phyloP scores from a whole-genome alignment of 2,329 filamentous ascomycete genomes.

The Spiromastix sp. region DNA sequence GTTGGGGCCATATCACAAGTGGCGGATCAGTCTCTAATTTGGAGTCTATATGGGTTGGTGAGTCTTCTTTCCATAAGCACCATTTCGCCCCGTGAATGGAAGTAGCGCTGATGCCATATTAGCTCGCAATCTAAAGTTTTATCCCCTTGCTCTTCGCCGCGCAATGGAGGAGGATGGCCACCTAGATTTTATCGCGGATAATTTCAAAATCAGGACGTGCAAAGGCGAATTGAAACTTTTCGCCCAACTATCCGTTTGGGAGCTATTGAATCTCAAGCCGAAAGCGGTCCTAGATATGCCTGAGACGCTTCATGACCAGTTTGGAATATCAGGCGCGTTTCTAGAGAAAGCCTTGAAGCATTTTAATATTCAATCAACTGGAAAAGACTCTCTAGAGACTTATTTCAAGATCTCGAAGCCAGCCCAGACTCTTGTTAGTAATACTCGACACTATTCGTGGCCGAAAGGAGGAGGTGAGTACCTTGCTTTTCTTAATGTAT shows the following conservation, averaged over 20 bases:
- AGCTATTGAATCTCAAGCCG: slow-evolving; percentile 36
- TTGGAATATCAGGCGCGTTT: slow-evolving; percentile 35
- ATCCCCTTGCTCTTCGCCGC: slow-evolving; percentile 30
- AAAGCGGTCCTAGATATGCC: slow-evolving; percentile 33
- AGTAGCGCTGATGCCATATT: neutral
- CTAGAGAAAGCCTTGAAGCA: too few species aligned
- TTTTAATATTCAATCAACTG: too few species aligned
- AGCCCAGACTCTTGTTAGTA: too few species aligned
- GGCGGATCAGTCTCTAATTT: too few species aligned
- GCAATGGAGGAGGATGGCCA: too few species aligned
- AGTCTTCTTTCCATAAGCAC: too few species aligned
- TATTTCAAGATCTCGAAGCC: too few species aligned
- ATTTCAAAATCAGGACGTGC: slow-evolving; percentile 23
- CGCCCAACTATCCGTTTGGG: slow-evolving; percentile 30
- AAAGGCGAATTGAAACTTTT: slow-evolving; percentile 25
- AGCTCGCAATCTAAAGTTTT: slow-evolving; percentile 41
- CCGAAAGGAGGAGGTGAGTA: too few species aligned
- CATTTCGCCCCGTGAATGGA: too few species aligned
- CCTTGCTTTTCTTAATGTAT: neutral
- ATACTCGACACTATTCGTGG: too few species aligned
- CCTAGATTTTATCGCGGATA: slow-evolving; percentile 20
- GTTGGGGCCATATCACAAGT: slow-evolving; percentile 39
- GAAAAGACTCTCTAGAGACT: too few species aligned
- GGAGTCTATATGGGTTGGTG: too few species aligned
- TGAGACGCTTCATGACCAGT: slow-evolving; percentile 26